These are phyloP conservation scores for Chalciporus chontae DNA, from an alignment of 768 basidiomycete genomes.

Conservation along the genomic window DNA sequence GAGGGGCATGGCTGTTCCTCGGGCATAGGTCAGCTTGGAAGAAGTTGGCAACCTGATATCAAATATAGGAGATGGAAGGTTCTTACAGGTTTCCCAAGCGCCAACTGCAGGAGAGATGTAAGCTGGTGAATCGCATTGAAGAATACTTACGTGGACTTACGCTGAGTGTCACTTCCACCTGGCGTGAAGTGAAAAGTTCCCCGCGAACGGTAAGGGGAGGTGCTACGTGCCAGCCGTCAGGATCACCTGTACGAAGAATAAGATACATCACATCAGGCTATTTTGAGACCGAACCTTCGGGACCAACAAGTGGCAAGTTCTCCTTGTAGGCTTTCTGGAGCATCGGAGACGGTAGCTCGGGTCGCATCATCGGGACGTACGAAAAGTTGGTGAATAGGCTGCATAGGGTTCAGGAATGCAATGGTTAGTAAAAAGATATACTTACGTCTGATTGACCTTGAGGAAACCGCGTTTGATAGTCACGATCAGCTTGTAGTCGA, in stretches of 20 bases:
- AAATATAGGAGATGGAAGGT: not conserved
- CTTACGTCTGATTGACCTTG: conserved; percentile 49
- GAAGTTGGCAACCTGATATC: not conserved
- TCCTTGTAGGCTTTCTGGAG: conserved; percentile 36
- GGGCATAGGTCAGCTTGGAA: conserved; percentile 44
- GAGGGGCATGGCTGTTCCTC: conserved; percentile 52
- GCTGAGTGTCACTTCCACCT: conserved; percentile 27
- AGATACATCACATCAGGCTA: not conserved
- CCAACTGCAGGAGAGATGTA: conserved; percentile 32
- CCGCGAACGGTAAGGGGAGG: conserved; percentile 32
- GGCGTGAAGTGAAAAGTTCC: conserved; percentile 32
- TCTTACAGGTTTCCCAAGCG: conserved; percentile 47
- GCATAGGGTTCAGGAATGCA: not conserved
- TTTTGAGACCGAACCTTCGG: conserved; percentile 20
- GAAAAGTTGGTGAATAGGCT: conserved; percentile 33
- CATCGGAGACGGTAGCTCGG: conserved; percentile 35
- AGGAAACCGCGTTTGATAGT: conserved; percentile 48
- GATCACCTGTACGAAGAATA: conserved; percentile 26
- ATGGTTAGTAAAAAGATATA: not conserved
- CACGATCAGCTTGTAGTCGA: conserved; percentile 53
- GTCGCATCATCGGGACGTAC: conserved; percentile 32
- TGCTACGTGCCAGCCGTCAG: conserved; percentile 38
- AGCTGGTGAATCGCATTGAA: not conserved
- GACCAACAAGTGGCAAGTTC: conserved; percentile 32
- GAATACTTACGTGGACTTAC: conserved; percentile 22